Evolutionary conservation across 164 flowering plant species (phyloP).

Genomic region (Vitis cinerea): DNA sequence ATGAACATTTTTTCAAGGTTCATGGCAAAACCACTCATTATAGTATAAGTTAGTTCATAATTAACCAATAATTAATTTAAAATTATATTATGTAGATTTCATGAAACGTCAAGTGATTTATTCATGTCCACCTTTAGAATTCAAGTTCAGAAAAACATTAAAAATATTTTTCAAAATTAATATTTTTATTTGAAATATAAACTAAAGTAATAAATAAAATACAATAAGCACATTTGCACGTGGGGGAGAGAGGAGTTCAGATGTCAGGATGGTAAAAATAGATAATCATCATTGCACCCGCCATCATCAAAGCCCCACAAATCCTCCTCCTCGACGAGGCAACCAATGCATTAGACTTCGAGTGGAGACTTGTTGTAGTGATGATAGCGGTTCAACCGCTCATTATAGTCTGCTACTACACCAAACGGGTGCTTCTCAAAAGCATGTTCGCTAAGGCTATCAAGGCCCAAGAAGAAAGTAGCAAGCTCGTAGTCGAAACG

Average conservation of each 20-base stretch:
- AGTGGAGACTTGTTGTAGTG: constrained; percentile 74
- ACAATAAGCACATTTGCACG: constrained; percentile 25
- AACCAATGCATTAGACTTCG: constrained; percentile 81
- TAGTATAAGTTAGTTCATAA: too few relatives aligned
- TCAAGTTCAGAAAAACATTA: too few relatives aligned
- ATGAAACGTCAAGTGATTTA: too few relatives aligned
- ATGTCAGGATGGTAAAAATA: constrained; percentile 96
- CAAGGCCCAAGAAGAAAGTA: constrained; percentile 66
- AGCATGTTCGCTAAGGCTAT: constrained; percentile 66
- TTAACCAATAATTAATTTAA: too few relatives aligned
- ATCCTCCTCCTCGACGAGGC: constrained; percentile 84
- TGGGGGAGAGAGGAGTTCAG: constrained; percentile 84
- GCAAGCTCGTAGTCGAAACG: constrained; percentile 85
- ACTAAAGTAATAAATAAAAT: too few relatives aligned
- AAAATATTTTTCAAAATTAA: too few relatives aligned
- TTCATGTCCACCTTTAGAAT: too few relatives aligned
- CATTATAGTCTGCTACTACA: constrained; percentile 60
- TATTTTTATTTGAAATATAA: too few relatives aligned
- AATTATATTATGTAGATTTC: too few relatives aligned
- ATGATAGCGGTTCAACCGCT: constrained; percentile 88
- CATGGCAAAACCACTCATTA: too few relatives aligned
- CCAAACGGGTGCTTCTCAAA: constrained; percentile 52
- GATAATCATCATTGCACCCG: constrained; percentile 84
- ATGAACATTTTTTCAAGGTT: too few relatives aligned
- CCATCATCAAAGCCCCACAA: constrained; percentile 63